Base-by-base conservation (phyloP, 176 grass and related monocot species). In the Rhipidocladum racemiflorum region DNA sequence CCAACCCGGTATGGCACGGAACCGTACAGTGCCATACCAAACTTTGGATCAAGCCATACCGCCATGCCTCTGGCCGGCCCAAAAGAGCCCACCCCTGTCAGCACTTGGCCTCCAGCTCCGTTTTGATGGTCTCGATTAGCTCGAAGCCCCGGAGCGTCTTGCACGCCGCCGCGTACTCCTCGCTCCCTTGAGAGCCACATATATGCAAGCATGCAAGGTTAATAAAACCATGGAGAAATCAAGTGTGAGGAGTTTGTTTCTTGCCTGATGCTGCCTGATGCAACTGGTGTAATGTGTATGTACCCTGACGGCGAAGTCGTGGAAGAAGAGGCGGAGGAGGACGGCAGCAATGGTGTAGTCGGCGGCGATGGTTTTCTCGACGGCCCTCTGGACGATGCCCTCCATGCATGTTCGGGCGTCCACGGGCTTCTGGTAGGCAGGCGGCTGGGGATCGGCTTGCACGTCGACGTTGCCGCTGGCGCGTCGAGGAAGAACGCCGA, bases 101-200 rank as follows among this genome's bases (percentile, higher is more conserved):
- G 92, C 96, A 99, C 28, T 56, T 34, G 21, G 42, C 21, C 80
- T 99, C 96, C 51, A 99, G 28, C 85, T 86, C 83, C 29, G 46
- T 76, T 88, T 95, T 95, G 85, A 99, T 93, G 39, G 68, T 80
- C 35, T 91, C 88, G 79, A 95, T 90, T 29, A 93, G 83, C 1
- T 84, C 38, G 67, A 99, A 99, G 0, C 96, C 96, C 2, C 96
- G 54, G 70, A 95, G 89, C 77, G 89, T 91, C 89, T 40, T 49
- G 86, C 92, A 91, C 76, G 71, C 46, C 7, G 34, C 59, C 17
- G 96, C 91, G 16, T 80, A 65, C 93, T 57, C 90, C 92, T 99
- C 96, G 75, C 89, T 93, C 14, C 61, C 76, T 0, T 77, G 67
- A 34, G 83, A 46, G 21, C 14, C 23, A 74, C 15, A 13, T 10